Percentiles rank a stretch among this genome's conserved stretches.
phyloP scores from a whole-genome alignment of 164 flowering plant genomes.

The Umbellularia californica region DNA sequence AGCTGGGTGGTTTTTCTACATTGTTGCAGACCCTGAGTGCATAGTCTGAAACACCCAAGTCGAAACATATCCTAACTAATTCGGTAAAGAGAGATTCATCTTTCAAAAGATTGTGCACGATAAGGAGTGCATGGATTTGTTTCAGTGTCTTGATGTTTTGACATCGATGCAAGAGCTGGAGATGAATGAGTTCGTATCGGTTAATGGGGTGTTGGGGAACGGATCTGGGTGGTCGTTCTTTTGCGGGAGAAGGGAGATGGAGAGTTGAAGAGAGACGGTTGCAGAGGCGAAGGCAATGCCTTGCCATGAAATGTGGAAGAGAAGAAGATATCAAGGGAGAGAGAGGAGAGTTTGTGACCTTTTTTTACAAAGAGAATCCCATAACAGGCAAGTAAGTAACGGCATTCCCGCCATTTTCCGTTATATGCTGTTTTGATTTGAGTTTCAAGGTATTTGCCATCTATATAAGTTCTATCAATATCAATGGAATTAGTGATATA shows the following conservation, averaged over 20 bases:
- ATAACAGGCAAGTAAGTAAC: neutral
- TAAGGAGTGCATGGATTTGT: slow-evolving; percentile 41
- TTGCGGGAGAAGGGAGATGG: neutral
- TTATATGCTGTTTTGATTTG: too few species aligned
- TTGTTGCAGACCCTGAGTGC: slow-evolving; percentile 31
- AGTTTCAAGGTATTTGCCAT: too few species aligned
- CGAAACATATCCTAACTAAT: slow-evolving; percentile 21
- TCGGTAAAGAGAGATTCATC: slow-evolving; percentile 21
- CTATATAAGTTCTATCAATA: too few species aligned
- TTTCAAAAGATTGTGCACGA: slow-evolving; percentile 26
- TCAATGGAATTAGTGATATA: too few species aligned
- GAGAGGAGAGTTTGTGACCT: neutral
- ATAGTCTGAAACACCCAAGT: slow-evolving; percentile 17
- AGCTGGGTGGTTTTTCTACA: slow-evolving; percentile 29
- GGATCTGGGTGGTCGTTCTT: neutral
- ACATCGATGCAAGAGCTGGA: neutral
- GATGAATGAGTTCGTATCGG: neutral
- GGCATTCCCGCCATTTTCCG: neutral
- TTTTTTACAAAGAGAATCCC: neutral
- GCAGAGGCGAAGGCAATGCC: neutral
- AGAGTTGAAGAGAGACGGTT: neutral
- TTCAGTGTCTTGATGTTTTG: slow-evolving; percentile 9
- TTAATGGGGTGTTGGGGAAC: neutral
- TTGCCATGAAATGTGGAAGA: neutral
- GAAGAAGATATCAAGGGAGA: neutral